Conservation (phyloP, 192 early-diverging fungal species). For the Coemansia sp. region DNA sequence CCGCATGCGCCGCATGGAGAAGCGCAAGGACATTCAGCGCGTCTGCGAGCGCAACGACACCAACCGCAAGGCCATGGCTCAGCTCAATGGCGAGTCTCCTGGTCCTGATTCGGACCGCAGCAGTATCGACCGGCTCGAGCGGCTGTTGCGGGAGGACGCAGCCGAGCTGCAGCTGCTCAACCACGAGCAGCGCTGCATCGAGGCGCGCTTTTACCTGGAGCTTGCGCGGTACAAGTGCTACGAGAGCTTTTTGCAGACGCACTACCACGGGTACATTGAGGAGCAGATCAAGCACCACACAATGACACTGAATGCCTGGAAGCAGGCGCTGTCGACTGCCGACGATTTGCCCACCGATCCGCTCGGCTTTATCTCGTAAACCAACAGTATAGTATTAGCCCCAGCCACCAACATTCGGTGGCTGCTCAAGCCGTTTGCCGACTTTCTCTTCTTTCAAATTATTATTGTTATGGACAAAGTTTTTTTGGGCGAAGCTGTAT, state of each 20-base stretch:
- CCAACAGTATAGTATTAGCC: not conserved
- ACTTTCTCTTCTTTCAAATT: not conserved
- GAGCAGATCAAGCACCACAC: conserved; percentile 58
- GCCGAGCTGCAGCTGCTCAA: conserved; percentile 45
- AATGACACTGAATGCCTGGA: conserved; percentile 52
- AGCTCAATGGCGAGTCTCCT: conserved; percentile 23
- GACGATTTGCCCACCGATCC: conserved; percentile 50
- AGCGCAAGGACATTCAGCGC: conserved; percentile 38
- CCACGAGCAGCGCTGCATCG: conserved; percentile 47
- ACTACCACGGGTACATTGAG: conserved; percentile 43
- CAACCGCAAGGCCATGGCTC: conserved; percentile 32
- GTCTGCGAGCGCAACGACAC: conserved; percentile 37
- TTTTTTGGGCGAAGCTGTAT: conserved; percentile 15
- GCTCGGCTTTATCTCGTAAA: conserved; percentile 46
- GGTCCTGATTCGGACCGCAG: conserved; percentile 24
- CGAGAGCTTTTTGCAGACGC: conserved; percentile 48
- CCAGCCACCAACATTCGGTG: no score
- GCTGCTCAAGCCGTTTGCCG: no score
- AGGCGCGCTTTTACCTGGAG: conserved; percentile 53
- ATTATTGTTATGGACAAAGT: conserved; percentile 1
- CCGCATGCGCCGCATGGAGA: conserved; percentile 46
- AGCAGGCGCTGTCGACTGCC: conserved; percentile 50
- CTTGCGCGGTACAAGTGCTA: conserved; percentile 53
- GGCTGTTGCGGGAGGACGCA: conserved; percentile 36
- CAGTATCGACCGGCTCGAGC: conserved; percentile 45